Evolutionary conservation across 495 filamentous ascomycete genomes (phyloP).

Genomic region (Podospora pseudoanserina): DNA sequence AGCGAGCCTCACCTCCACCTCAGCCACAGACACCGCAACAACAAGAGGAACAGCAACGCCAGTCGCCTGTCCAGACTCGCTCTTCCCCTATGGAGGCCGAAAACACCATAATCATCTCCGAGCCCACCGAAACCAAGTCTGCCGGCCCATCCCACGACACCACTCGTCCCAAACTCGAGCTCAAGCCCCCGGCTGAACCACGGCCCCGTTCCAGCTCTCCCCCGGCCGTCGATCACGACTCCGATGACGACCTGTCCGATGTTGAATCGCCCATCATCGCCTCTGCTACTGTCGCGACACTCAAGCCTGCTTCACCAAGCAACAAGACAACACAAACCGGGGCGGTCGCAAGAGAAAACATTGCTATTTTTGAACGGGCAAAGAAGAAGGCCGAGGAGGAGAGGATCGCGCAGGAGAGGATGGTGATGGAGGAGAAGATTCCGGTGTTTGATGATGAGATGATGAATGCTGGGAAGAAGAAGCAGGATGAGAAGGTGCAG

Average conservation of each 20-base stretch:
- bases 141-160: slow-evolving; percentile 15
- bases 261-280: slow-evolving; percentile 19
- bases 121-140: slow-evolving; percentile 16
- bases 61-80: neutral
- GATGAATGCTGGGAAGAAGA: slow-evolving; percentile 27
- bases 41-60: slow-evolving; percentile 5
- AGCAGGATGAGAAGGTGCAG: slow-evolving; percentile 52
- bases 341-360: slow-evolving; percentile 24
- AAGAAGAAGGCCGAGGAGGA: slow-evolving; percentile 29
- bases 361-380: slow-evolving; percentile 35
- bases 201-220: neutral
- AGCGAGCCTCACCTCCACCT: neutral
- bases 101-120: slow-evolving; percentile 14
- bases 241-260: slow-evolving; percentile 13
- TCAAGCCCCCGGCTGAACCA: neutral
- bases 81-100: neutral
- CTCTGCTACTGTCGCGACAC: slow-evolving; percentile 16
- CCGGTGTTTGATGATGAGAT: slow-evolving; percentile 33
- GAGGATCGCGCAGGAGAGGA: slow-evolving; percentile 21
- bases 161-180: slow-evolving; percentile 5
- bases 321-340: slow-evolving; percentile 16
- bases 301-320: slow-evolving; percentile 15
- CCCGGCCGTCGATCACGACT: neutral
- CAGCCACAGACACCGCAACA: neutral
- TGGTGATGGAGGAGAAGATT: slow-evolving; percentile 51